Conservation (phyloP, 768 basidiomycete species). For the Termitomyces sp. region DNA sequence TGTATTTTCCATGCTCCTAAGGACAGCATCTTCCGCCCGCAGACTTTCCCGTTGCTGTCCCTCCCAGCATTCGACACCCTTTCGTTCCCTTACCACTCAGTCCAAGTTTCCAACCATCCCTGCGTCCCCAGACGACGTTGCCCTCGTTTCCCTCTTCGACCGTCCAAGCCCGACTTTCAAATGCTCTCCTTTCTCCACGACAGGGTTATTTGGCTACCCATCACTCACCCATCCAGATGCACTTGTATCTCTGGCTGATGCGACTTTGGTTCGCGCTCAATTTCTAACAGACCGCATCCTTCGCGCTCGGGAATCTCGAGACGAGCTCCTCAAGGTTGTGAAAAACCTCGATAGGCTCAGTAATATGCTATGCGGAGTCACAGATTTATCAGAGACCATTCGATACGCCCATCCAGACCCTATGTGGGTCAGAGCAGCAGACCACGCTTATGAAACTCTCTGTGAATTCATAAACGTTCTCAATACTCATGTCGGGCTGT, state of each 20-base stretch:
- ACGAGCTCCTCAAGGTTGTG: constrained; percentile 80
- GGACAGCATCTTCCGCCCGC: constrained; percentile 32
- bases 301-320: constrained; percentile 61
- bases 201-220: constrained; percentile 84
- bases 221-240: constrained; percentile 64
- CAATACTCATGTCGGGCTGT: constrained; percentile 89
- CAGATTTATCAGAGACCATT: constrained; percentile 92
- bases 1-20: constrained; percentile 35
- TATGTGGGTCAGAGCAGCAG: constrained; percentile 78
- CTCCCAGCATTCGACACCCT: constrained; percentile 12
- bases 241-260: constrained; percentile 68
- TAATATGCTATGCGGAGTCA: constrained; percentile 93
- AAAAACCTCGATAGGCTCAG: constrained; percentile 97
- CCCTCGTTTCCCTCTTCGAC: constrained; percentile 70
- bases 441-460: constrained; percentile 83
- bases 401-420: constrained; percentile 90
- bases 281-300: constrained; percentile 82
- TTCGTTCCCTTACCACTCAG: constrained; percentile 33
- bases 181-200: constrained; percentile 42
- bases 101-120: constrained; percentile 41
- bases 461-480: constrained; percentile 98
- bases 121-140: constrained; percentile 59
- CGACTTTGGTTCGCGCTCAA: constrained; percentile 77
- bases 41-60: constrained; percentile 21
- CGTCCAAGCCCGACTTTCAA: constrained; percentile 39